Evolutionary conservation across 2,329 filamentous ascomycete species (phyloP).

Genomic region (Apiospora marii): DNA sequence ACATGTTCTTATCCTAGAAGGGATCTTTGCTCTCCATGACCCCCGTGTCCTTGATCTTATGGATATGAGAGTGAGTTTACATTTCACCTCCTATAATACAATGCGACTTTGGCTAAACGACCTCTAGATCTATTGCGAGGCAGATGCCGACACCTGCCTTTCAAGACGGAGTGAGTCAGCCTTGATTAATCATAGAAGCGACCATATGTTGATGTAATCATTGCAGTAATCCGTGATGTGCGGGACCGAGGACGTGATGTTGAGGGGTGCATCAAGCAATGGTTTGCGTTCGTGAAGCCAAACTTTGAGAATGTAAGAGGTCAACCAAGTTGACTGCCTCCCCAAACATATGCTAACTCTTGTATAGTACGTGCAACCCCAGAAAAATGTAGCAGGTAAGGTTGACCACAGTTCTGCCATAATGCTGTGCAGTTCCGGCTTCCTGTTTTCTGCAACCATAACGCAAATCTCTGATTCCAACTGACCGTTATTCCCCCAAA

Average conservation of each 20-base stretch:
- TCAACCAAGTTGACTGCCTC: background rate
- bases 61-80: constrained; percentile 77
- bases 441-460: background rate
- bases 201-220: background rate
- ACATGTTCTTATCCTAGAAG: constrained; percentile 93
- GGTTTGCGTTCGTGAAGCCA: constrained; percentile 95
- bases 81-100: background rate
- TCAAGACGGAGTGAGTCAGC: constrained; percentile 75
- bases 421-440: background rate
- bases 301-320: constrained; percentile 79
- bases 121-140: constrained; percentile 87
- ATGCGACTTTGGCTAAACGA: constrained; percentile 27
- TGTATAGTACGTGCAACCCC: constrained; percentile 83
- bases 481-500: constrained; percentile 36
- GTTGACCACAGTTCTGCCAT: constrained; percentile 23
- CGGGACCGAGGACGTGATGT: constrained; percentile 89
- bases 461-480: constrained; percentile 19
- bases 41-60: constrained; percentile 83
- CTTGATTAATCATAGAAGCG: background rate
- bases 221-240: constrained; percentile 79
- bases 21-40: constrained; percentile 94
- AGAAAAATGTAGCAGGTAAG: constrained; percentile 82
- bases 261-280: constrained; percentile 96
- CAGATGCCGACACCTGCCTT: constrained; percentile 92
- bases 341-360: background rate